A percentile compares a stretch with the other conserved stretches of the same genome.
Evolutionary conservation across 495 filamentous ascomycete genomes (phyloP).

Genomic region (Hyaloscypha hepaticicola): DNA sequence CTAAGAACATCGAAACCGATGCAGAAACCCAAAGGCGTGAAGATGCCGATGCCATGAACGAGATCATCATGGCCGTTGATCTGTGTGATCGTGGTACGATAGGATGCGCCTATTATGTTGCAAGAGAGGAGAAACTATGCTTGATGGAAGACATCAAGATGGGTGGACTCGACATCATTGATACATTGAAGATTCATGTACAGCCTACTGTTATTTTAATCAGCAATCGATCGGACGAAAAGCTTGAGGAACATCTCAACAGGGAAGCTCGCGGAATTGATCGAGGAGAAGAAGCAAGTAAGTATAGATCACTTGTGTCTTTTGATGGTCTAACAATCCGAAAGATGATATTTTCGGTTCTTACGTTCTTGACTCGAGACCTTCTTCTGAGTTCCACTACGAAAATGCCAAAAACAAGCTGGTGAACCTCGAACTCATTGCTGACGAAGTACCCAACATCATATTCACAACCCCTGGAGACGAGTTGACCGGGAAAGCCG

Average conservation of each 20-base stretch:
- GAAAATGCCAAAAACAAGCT: slow-evolving; percentile 69
- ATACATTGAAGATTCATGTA: slow-evolving; percentile 72
- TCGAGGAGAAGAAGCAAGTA: slow-evolving; percentile 36
- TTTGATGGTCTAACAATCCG: neutral
- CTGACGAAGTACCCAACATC: slow-evolving; percentile 48
- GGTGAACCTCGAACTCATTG: slow-evolving; percentile 51
- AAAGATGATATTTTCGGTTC: slow-evolving; percentile 45
- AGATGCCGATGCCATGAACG: slow-evolving; percentile 62
- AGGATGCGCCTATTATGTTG: slow-evolving; percentile 86
- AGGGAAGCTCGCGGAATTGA: slow-evolving; percentile 40
- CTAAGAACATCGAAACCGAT: slow-evolving; percentile 22
- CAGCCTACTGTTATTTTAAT: slow-evolving; percentile 80
- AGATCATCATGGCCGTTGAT: slow-evolving; percentile 85
- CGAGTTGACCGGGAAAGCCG: slow-evolving; percentile 10
- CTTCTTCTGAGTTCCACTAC: slow-evolving; percentile 75
- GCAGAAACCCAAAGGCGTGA: slow-evolving; percentile 35
- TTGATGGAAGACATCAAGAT: slow-evolving; percentile 79
- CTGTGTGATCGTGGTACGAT: slow-evolving; percentile 67
- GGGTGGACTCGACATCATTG: slow-evolving; percentile 67
- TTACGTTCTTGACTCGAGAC: slow-evolving; percentile 71
- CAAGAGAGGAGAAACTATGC: slow-evolving; percentile 69
- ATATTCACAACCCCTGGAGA: slow-evolving; percentile 61
- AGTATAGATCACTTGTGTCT: neutral
- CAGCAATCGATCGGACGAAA: slow-evolving; percentile 67
- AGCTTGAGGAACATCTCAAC: slow-evolving; percentile 47